Percentiles rank a stretch among this genome's conserved stretches.
Conservation (phyloP, 1,284 basidiomycete species). For the Phylloporus sp. region DNA sequence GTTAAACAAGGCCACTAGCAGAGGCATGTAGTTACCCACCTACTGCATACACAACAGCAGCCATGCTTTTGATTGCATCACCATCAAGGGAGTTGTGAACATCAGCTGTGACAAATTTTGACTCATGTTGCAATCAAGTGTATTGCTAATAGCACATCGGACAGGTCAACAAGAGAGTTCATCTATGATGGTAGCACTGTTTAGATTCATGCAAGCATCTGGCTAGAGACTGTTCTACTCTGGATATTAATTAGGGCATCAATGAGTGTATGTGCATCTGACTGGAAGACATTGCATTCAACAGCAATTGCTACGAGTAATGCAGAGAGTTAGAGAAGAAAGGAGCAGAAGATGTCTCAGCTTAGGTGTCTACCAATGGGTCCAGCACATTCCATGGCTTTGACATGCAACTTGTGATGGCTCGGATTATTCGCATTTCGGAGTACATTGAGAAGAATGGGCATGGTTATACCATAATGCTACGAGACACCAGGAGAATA, state of each 20-base stretch:
- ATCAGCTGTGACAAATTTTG: slow-evolving; percentile 75
- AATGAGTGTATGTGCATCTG: slow-evolving; percentile 73
- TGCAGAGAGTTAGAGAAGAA: background rate
- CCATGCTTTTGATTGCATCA: slow-evolving; percentile 9
- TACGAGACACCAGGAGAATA: slow-evolving; percentile 29
- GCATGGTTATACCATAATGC: slow-evolving; percentile 80
- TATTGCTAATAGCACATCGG: slow-evolving; percentile 66
- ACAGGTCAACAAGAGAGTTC: slow-evolving; percentile 68
- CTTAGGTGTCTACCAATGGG: slow-evolving; percentile 62
- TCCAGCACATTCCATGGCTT: slow-evolving; percentile 88
- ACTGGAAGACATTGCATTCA: slow-evolving; percentile 75
- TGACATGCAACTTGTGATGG: slow-evolving; percentile 69
- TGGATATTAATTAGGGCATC: slow-evolving; percentile 79
- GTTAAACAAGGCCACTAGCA: background rate
- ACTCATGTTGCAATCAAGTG: slow-evolving; percentile 83
- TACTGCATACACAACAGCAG: slow-evolving; percentile 11
- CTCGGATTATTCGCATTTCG: slow-evolving; percentile 68
- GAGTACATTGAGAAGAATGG: slow-evolving; percentile 71
- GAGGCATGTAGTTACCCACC: background rate
- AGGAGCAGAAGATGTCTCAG: background rate
- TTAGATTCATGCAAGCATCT: background rate
- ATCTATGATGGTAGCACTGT: background rate
- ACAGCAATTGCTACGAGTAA: slow-evolving; percentile 72
- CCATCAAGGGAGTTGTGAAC: background rate
- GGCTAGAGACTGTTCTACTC: slow-evolving; percentile 49